These are phyloP conservation scores for Rosa multiflora DNA, from an alignment of 306 rosid genomes.

Conservation along the genomic window DNA sequence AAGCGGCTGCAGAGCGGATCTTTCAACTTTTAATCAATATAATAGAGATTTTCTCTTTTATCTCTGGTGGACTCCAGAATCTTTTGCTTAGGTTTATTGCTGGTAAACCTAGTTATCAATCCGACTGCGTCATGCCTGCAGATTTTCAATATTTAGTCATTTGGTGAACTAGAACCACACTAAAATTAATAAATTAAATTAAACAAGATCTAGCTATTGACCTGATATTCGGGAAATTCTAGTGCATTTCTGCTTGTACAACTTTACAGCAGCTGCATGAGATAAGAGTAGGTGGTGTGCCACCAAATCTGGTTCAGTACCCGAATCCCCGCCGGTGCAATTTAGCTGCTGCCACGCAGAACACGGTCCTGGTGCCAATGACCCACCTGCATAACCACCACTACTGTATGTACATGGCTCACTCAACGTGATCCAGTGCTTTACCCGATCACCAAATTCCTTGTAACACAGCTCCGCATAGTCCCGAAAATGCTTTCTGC, in stretches of 20 bases:
- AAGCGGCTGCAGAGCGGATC: no score
- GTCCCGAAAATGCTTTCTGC: conserved; percentile 44
- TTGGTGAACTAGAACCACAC: no score
- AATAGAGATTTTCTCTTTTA: no score
- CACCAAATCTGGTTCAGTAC: conserved; percentile 51
- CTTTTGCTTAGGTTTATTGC: no score
- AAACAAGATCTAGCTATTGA: no score
- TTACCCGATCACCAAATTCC: conserved; percentile 59
- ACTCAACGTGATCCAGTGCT: conserved; percentile 55
- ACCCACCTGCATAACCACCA: conserved; percentile 24
- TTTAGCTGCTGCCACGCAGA: conserved; percentile 32
- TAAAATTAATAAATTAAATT: no score
- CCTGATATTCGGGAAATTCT: no score
- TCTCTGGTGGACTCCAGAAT: no score
- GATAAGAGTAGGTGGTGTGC: conserved; percentile 53
- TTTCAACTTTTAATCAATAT: no score
- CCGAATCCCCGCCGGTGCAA: conserved; percentile 48
- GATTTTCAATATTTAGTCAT: no score
- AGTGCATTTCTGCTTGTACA: conserved; percentile 37
- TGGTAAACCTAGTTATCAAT: no score
- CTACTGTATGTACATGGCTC: conserved; percentile 31
- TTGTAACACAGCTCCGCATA: conserved; percentile 49
- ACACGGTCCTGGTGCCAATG: conserved; percentile 40
- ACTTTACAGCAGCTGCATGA: conserved; percentile 50
- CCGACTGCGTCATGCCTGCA: no score